phyloP scores from a whole-genome alignment of 1,139 yeast genomes.

The Candida sojae region DNA sequence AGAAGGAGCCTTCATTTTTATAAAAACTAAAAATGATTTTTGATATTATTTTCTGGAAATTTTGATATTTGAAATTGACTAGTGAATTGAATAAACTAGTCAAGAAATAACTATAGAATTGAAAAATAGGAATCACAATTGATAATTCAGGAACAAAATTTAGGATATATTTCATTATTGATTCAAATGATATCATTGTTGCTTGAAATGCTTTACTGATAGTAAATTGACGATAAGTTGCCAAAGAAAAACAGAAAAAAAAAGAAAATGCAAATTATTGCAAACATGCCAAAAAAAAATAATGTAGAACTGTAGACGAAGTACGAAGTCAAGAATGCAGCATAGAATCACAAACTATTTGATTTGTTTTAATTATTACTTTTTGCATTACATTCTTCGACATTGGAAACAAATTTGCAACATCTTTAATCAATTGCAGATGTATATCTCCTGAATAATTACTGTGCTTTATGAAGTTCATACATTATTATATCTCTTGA shows the following conservation, averaged over 20 bases:
- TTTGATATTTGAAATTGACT: not conserved
- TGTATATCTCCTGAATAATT: no score
- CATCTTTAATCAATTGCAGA: no score
- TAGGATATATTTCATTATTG: not conserved
- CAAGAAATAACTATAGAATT: constrained; percentile 8
- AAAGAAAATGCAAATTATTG: not conserved
- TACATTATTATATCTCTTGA: no score
- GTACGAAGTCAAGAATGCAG: not conserved
- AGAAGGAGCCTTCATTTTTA: constrained; percentile 9
- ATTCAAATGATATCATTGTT: constrained; percentile 7
- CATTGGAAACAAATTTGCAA: no score
- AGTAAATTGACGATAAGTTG: not conserved
- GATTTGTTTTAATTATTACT: no score
- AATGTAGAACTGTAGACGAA: not conserved
- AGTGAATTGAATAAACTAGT: not conserved
- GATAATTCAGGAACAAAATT: constrained; percentile 7
- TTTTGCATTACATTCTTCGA: no score
- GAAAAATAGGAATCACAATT: constrained; percentile 1
- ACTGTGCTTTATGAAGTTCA: no score
- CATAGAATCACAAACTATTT: no score
- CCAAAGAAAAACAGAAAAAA: constrained; percentile 2
- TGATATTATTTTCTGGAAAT: not conserved
- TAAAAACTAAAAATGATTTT: constrained; percentile 4
- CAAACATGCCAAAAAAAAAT: not conserved
- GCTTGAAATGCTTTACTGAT: not conserved